Base-by-base conservation (phyloP, 106 monocot species). In the Vanilla planifolia region DNA sequence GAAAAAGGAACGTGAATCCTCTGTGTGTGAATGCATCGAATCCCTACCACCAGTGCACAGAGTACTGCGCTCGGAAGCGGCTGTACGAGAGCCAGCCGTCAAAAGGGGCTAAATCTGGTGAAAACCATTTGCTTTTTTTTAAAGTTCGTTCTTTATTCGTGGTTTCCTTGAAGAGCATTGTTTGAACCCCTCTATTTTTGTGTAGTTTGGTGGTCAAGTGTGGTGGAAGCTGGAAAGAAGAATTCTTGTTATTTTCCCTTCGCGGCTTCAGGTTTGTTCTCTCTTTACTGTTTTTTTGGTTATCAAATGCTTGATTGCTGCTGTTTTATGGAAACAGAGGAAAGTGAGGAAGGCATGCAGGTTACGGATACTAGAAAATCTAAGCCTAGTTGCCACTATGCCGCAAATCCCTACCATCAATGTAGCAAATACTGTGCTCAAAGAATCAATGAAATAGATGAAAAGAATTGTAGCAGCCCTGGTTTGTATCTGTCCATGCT, bases 41-140 rank as follows among this genome's bases (percentile, higher is more conserved):
- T 57, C 77, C 77, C 1, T 77, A 46, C 42, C 78, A 78, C 62
- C 34, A 53, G 48, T 78, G 78, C 25, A 24, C 34, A 0, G 73
- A 78, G 16, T 51, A 47, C 42, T 78, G 78, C 48, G 13, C 45
- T 63, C 41, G 41, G 25, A 67, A 17, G 43, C 33, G n/a, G n/a
- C 11, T 47, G 24, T 20, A 48, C n/a, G 8, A 25, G n/a, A 26
- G 20, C 13, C 30, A 10, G 39, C 26, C 55, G 45, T 42, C 33
- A 15, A 30, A 41, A 8, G 13, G 61, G 29, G 20, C 13, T n/a
- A 28, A 36, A 63, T 47, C 69, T 48, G 50, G 69, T 60, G 46
- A n/a, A n/a, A n/a, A n/a, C n/a, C n/a, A n/a, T n/a, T n/a, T n/a
- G n/a, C n/a, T n/a, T n/a, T n/a, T n/a, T n/a, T n/a, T n/a, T n/a